These are phyloP conservation scores for Scutellaria minor DNA, from an alignment of 257 asterid genomes.

Conservation along the genomic window DNA sequence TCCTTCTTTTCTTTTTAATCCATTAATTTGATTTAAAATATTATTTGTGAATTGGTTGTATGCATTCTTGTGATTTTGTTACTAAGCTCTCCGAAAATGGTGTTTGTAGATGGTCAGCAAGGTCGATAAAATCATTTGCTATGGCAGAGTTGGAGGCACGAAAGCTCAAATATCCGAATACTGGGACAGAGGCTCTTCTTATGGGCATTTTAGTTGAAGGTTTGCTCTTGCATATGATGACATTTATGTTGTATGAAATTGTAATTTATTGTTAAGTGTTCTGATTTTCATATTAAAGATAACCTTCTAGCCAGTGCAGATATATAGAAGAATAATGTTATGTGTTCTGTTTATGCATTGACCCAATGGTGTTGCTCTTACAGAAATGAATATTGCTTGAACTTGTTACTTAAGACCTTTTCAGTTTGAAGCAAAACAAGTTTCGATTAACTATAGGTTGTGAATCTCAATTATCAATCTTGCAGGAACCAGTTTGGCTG, in stretches of 20 bases:
- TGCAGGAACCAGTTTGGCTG: constrained; percentile 92
- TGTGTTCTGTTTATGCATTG: not conserved
- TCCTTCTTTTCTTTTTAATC: not conserved
- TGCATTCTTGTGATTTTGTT: constrained; percentile 12
- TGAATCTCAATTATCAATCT: constrained; percentile 19
- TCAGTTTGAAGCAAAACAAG: not conserved
- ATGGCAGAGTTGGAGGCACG: constrained; percentile 91
- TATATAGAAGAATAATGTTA: not conserved
- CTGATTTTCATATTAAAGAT: not conserved
- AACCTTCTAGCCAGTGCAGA: not conserved
- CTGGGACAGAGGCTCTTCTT: constrained; percentile 92
- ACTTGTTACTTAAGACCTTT: not conserved
- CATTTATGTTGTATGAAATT: constrained; percentile 9
- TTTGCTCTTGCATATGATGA: constrained; percentile 36
- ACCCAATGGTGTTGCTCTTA: not conserved
- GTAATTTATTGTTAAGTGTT: constrained; percentile 9
- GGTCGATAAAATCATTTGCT: constrained; percentile 82
- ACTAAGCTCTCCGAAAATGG: constrained; percentile 24
- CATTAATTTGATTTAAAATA: not conserved
- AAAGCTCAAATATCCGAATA: constrained; percentile 80
- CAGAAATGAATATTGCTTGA: not conserved
- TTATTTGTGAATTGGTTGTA: not conserved
- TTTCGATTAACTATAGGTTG: constrained; percentile 9
- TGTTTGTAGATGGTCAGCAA: constrained; percentile 80
- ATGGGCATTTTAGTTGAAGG: constrained; percentile 98